A percentile compares a stretch with the other conserved stretches of the same genome.
Conservation (phyloP, 495 filamentous ascomycete genomes). For the Aspergillus incahuasiensis region DNA sequence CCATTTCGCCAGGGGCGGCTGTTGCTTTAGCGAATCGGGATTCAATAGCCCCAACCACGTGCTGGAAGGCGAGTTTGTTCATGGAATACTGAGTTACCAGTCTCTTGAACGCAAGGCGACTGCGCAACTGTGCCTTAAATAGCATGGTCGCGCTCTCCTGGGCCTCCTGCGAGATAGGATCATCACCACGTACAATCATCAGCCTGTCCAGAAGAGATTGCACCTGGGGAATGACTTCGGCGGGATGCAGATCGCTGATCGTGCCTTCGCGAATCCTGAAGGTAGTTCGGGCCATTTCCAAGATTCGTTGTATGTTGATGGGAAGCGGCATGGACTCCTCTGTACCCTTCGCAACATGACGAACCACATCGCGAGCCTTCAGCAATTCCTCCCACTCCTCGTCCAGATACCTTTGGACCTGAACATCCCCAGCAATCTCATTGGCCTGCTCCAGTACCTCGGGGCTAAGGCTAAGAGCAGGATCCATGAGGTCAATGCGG, state of each 20-base stretch:
- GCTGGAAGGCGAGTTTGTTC: constrained; percentile 88
- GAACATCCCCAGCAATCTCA: constrained; percentile 80
- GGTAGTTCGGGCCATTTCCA: constrained; percentile 80
- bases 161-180: constrained; percentile 76
- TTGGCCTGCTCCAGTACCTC: constrained; percentile 79
- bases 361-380: constrained; percentile 69
- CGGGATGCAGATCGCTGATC: constrained; percentile 86
- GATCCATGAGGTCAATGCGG: constrained; percentile 93
- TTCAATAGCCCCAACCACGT: constrained; percentile 88
- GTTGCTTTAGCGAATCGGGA: constrained; percentile 73
- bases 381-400: constrained; percentile 79
- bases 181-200: constrained; percentile 77
- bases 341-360: constrained; percentile 60
- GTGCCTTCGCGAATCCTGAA: constrained; percentile 83
- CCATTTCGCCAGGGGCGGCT: constrained; percentile 95
- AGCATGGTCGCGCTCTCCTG: constrained; percentile 81
- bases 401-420: constrained; percentile 79
- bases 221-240: constrained; percentile 80
- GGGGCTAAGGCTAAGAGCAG: constrained; percentile 54
- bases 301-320: constrained; percentile 83
- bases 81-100: constrained; percentile 77
- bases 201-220: constrained; percentile 69
- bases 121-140: constrained; percentile 87
- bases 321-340: constrained; percentile 85
- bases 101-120: constrained; percentile 85